Conservation (phyloP, 2,329 filamentous ascomycete genomes). For the Colletotrichum euphorbiae region DNA sequence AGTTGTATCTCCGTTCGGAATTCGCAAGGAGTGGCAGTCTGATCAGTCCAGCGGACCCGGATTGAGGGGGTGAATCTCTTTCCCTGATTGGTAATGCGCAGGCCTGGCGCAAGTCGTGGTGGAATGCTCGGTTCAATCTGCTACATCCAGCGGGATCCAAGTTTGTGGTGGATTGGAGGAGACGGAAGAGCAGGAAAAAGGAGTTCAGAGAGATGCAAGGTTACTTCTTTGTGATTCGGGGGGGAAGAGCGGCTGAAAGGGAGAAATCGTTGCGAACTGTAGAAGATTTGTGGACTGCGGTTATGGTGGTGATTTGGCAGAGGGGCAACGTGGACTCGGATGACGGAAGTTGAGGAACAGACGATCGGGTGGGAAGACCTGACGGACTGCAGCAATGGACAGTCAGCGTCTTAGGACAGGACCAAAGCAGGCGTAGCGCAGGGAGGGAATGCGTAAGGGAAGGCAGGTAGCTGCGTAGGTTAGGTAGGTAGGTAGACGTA, state of each 20-base stretch:
- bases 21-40: slow-evolving; percentile 23
- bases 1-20: neutral
- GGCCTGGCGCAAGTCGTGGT: slow-evolving; percentile 29
- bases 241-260: slow-evolving; percentile 24
- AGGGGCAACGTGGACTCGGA: slow-evolving; percentile 39
- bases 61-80: slow-evolving; percentile 15
- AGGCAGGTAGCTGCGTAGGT: neutral
- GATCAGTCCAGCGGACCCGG: slow-evolving; percentile 20
- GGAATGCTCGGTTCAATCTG: slow-evolving; percentile 16
- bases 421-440: slow-evolving; percentile 21
- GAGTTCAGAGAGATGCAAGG: slow-evolving; percentile 18
- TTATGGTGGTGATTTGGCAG: slow-evolving; percentile 28
- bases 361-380: slow-evolving; percentile 30
- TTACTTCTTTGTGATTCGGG: slow-evolving; percentile 22
- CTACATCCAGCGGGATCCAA: slow-evolving; percentile 8
- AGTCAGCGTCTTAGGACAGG: slow-evolving; percentile 21
- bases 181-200: neutral
- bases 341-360: slow-evolving; percentile 39
- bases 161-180: slow-evolving; percentile 6
- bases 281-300: slow-evolving; percentile 33
- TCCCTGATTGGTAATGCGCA: slow-evolving; percentile 34
- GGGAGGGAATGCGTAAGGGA: neutral
- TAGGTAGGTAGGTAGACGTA: neutral
- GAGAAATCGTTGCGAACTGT: slow-evolving; percentile 31
- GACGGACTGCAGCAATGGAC: slow-evolving; percentile 18